Evolutionary conservation across 306 rosid genomes (phyloP).

Genomic region (Pachyrhizus erosus): DNA sequence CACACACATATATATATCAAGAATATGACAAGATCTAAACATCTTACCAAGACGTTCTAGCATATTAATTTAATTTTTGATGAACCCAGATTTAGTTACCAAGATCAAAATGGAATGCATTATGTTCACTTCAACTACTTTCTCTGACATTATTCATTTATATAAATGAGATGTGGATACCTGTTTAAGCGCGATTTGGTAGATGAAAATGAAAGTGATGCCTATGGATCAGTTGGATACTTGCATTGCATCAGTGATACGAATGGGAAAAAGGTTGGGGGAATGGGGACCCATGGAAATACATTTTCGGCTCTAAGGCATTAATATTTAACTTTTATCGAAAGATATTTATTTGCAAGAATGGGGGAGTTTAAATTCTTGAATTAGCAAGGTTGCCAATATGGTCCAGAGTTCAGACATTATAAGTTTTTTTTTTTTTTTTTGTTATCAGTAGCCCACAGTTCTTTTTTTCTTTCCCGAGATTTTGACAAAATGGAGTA

Average conservation of each 20-base stretch:
- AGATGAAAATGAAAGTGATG: not conserved
- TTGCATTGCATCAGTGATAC: not conserved
- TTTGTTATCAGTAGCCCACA: no score
- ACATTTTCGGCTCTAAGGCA: not conserved
- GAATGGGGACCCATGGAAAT: not conserved
- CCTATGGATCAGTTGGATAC: not conserved
- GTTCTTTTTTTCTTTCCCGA: no score
- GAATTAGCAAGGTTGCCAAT: constrained; percentile 8
- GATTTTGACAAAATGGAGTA: no score
- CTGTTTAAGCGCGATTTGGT: not conserved
- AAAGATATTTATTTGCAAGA: not conserved
- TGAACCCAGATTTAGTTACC: no score
- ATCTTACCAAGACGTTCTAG: no score
- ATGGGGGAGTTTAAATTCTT: constrained; percentile 1
- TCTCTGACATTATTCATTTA: not conserved
- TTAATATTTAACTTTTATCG: not conserved
- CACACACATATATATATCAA: no score
- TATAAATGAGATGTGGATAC: not conserved
- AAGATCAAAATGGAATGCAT: not conserved
- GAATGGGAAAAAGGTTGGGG: not conserved
- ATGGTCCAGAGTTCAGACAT: not conserved
- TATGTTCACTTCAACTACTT: not conserved
- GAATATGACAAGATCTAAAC: no score
- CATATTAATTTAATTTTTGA: no score
- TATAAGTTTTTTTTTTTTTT: no score